Evolutionary conservation across 495 filamentous ascomycete genomes (phyloP), one percentile per base, ranked within the genome.

Genomic region (Collariella sp.): DNA sequence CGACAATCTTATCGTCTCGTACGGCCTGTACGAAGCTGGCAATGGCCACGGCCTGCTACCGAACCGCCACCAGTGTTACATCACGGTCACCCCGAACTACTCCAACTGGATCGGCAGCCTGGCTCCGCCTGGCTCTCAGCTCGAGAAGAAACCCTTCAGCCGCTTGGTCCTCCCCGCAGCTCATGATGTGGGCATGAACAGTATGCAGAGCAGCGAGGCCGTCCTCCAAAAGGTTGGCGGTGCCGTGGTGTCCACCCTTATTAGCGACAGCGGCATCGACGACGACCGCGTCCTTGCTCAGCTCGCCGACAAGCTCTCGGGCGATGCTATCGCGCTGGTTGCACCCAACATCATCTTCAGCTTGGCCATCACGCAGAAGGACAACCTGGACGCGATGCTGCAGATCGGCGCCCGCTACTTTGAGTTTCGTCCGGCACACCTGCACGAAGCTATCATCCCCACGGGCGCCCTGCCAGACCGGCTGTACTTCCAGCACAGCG

Each of bases 131-230:
- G 71, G 66, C 7, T 76, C 76, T 1, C 54, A 62, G 2, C 59
- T 64, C 29, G 75, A 74, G 19, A 48, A 67, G 12, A 66, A 71
- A 16, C 72, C 72, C 1, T 78, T 79, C 61, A 50, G 59, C 10
- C 67, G 68, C 20, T 67, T 79, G 41, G 73, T 79, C 13, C 70
- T 80, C 1, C 72, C 78, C 1, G 55, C 68, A 0, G 62, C 68
- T 1, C 77, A 81, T 56, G 77, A 80, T 47, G 69, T 72, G 20
- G 77, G 78, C 11, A 79, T 81, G 75, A 80, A 81, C 61, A 77
- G 67, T 63, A 75, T 79, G 73, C 59, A 70, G 43, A 72, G 56
- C 55, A 60, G 65, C 41, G 54, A 68, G 7, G 67, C 66, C 0
- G 55, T 80, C 15, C 59, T 79, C 13, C 34, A 62, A n/a, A 60